phyloP scores from a whole-genome alignment of 257 asterid genomes.

The Solanum medicagineum region DNA sequence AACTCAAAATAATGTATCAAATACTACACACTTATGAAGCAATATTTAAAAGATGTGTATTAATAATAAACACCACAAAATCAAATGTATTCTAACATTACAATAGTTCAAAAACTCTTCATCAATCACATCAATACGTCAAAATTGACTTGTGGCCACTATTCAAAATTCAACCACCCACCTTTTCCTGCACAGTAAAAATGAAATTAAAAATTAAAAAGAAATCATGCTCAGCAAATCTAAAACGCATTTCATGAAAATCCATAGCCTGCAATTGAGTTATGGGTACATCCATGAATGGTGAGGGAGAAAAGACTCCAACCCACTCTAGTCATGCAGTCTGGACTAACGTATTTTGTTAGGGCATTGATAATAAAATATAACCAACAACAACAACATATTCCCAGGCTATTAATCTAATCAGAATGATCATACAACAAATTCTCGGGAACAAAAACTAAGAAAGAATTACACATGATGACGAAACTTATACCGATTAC shows the following conservation, averaged over 20 bases:
- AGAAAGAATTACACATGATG: background rate
- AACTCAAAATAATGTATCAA: no score
- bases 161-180: no score
- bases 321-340: background rate
- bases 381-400: no score
- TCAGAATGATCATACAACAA: background rate
- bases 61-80: no score
- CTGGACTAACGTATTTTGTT: background rate
- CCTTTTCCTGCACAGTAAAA: no score
- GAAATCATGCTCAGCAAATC: no score
- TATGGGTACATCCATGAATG: background rate
- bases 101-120: background rate
- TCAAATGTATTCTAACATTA: no score
- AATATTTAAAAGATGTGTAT: no score
- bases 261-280: background rate
- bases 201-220: no score
- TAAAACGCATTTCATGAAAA: background rate
- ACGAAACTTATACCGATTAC: slow-evolving; percentile 22
- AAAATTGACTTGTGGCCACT: no score
- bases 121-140: background rate
- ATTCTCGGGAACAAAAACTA: background rate
- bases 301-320: background rate
- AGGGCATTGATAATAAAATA: background rate
- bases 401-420: background rate
- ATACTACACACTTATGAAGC: background rate